Evolutionary conservation across 1,139 yeast genomes (phyloP), one percentile per base, ranked within the genome.

Genomic region (Pichia cactophila): DNA sequence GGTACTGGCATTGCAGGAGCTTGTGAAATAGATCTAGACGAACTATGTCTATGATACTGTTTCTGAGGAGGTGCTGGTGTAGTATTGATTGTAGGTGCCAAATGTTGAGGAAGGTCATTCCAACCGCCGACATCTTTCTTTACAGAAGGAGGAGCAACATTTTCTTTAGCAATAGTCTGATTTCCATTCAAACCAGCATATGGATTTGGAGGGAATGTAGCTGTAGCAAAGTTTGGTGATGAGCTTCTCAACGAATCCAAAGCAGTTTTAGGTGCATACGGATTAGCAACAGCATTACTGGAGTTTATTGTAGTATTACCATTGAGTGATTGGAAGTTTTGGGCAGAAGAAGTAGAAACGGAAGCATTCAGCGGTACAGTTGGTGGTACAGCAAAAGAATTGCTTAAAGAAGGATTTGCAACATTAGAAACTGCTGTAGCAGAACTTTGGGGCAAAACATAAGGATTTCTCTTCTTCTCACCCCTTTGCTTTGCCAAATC

Each of bases 51-150:
- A 46, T 52, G 51, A 48, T 52, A 50, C 57, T 16, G 61, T 51
- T 58, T 44, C 11, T 37, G 14, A 23, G 41, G 4, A 20, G 61
- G 56, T 40, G 58, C 48, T 37, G 58, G 54, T n/a, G 61, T 50
- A 17, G 61, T 56, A 28, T 52, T 51, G 8, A 51, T 57, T 38
- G 56, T 46, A 9, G 58, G 47, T 12, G 72, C 80, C 65, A 83
- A 75, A 29, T 78, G 73, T n/a, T 82, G 75, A 45, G 97, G 96
- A 56, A 90, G 72, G 66, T 90, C 97, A 62, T 90, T 90, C 97
- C 97, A 90, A 4, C 97, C 97, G 45, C 86, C 92, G 43, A 82
- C 82, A 43, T 84, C 84, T 60, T 75, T 78, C 58, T 73, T 77
- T 11, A 71, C 61, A 48, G 64, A 66, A 37, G 75, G 64, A 39